A percentile compares a stretch with the other conserved stretches of the same genome.
Evolutionary conservation across 148 eudicot species (phyloP).

Genomic region (Diospyros kaki): DNA sequence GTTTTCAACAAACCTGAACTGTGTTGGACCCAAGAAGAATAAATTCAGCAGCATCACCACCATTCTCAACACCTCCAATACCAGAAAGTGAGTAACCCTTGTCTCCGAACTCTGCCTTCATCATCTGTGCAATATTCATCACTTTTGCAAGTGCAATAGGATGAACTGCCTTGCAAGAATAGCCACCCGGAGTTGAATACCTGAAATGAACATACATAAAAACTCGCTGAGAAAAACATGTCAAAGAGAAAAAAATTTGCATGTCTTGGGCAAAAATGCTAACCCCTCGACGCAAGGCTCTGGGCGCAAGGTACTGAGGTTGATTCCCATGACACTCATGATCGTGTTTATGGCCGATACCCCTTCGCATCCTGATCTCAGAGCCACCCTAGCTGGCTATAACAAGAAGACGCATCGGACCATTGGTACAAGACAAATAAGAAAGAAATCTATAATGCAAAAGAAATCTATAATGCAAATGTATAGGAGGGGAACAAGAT

Average conservation of each 20-base stretch:
- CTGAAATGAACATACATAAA: slow-evolving; percentile 28
- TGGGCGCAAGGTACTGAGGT: slow-evolving; percentile 82
- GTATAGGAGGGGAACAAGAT: neutral
- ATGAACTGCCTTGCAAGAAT: slow-evolving; percentile 90
- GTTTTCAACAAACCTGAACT: slow-evolving; percentile 99
- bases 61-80: slow-evolving; percentile 97
- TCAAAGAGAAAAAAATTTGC: neutral
- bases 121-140: slow-evolving; percentile 96
- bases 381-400: slow-evolving; percentile 90
- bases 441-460: neutral
- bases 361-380: slow-evolving; percentile 86
- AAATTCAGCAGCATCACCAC: slow-evolving; percentile 96
- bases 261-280: slow-evolving; percentile 19
- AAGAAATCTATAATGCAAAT: neutral
- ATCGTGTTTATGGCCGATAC: slow-evolving; percentile 93
- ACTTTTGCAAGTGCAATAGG: slow-evolving; percentile 99
- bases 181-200: slow-evolving; percentile 98
- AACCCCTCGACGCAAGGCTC: slow-evolving; percentile 99
- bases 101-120: slow-evolving; percentile 70
- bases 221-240: slow-evolving; percentile 1
- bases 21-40: slow-evolving; percentile 95
- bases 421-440: neutral
- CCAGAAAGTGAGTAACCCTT: slow-evolving; percentile 81
- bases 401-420: neutral
- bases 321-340: slow-evolving; percentile 98